Evolutionary conservation across 352 stramenopile genomes (phyloP), one percentile per base, ranked within the genome.

Genomic region (Plasmopara halstedii): DNA sequence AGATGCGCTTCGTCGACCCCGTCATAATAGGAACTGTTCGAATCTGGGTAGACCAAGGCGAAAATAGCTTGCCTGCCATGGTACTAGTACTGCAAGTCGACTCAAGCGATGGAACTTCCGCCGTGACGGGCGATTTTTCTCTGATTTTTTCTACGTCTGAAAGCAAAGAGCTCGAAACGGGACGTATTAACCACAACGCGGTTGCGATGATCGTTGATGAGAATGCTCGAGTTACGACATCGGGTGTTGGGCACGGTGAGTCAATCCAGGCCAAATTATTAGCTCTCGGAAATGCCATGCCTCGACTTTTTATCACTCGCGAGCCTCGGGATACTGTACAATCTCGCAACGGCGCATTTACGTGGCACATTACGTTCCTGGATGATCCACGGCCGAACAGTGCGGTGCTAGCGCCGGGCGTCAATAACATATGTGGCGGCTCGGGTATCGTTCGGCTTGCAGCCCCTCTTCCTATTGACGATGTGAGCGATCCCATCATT

Each of bases 291-390:
- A 55, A 49, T 3, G 6, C 35, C 0, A 50, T 81, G 33, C 63
- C 65, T 2, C 53, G 46, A 1, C 5, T 86, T 2, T 73, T 73
- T 29, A 65, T 88, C n/a, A 73, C 67, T 2, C 61, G 77, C 8
- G 57, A 62, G 6, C 73, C 73, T 3, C 51, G 54, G 0, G 53
- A 70, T 8, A 35, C 54, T 1, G 15, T 33, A 3, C 19, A 61
- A 4, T 76, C 72, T 10, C 27, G 32, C 0, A 68, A 75, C 14
- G 73, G 72, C 19, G 70, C 62, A 14, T 88, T 85, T 37, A 63
- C 65, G 21, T 88, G 77, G 77, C 67, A 61, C 0, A 76, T 88
- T 27, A 88, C 77, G 11, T 88, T 88, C 40, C 55, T 88, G 0
- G 46, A 70, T 2, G 56, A 73, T 17, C 42, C 66, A 9, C 57